phyloP scores from a whole-genome alignment of 2,329 filamentous ascomycete species.

The Exophiala lecanii-corni region DNA sequence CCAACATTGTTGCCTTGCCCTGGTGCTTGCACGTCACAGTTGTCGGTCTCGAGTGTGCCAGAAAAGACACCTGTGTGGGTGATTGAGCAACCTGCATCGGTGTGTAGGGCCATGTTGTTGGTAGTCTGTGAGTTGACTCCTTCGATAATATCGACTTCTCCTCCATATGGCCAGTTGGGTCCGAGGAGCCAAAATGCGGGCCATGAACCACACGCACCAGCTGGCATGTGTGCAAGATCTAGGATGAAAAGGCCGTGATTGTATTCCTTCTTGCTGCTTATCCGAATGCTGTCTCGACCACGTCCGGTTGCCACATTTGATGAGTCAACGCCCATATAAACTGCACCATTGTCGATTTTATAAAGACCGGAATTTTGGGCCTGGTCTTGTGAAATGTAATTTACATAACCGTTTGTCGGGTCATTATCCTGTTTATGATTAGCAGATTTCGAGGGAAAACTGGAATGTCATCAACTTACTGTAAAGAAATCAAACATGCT shows the following conservation, averaged over 20 bases:
- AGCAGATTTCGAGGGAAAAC: neutral
- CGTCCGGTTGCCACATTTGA: slow-evolving; percentile 50
- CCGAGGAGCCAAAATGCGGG: slow-evolving; percentile 59
- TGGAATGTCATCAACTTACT: slow-evolving; percentile 27
- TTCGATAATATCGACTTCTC: slow-evolving; percentile 70
- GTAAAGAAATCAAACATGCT: slow-evolving; percentile 51
- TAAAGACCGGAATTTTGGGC: slow-evolving; percentile 57
- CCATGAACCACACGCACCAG: slow-evolving; percentile 69
- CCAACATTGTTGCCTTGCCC: slow-evolving; percentile 49
- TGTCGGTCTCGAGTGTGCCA: slow-evolving; percentile 43
- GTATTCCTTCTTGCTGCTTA: slow-evolving; percentile 62
- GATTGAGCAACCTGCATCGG: slow-evolving; percentile 56
- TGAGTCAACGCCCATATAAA: slow-evolving; percentile 68
- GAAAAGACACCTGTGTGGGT: slow-evolving; percentile 42
- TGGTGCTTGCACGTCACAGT: slow-evolving; percentile 54
- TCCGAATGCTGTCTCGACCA: slow-evolving; percentile 66
- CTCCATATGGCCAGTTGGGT: slow-evolving; percentile 56
- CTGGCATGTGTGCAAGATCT: slow-evolving; percentile 70
- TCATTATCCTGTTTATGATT: slow-evolving; percentile 44
- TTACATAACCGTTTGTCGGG: slow-evolving; percentile 71
- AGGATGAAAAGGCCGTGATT: slow-evolving; percentile 65
- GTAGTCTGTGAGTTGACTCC: slow-evolving; percentile 60
- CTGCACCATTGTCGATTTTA: slow-evolving; percentile 49
- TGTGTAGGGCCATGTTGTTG: slow-evolving; percentile 66
- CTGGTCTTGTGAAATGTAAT: slow-evolving; percentile 57